These are phyloP conservation scores for Nannochloris sp. DNA, from an alignment of 139 green algal species.

Conservation along the genomic window DNA sequence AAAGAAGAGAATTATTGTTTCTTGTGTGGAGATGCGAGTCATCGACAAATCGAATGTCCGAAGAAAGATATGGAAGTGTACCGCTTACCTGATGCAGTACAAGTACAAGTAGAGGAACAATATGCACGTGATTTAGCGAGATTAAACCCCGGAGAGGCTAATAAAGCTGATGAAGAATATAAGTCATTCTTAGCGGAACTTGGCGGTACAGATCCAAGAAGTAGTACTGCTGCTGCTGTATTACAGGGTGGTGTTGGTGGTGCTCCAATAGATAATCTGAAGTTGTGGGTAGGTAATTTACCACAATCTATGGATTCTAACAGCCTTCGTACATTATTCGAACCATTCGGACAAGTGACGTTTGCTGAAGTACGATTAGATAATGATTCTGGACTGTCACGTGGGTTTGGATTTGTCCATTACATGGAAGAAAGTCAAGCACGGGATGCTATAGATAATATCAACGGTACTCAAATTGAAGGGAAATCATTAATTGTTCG, in stretches of 20 bases:
- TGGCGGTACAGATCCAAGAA: constrained; percentile 52
- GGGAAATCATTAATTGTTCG: constrained; percentile 20
- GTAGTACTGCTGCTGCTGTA: not conserved
- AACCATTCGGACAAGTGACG: constrained; percentile 58
- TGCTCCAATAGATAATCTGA: constrained; percentile 45
- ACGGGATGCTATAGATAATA: constrained; percentile 29
- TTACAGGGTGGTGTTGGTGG: not conserved
- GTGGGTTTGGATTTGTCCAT: constrained; percentile 86
- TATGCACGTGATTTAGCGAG: constrained; percentile 56
- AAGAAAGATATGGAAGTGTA: constrained; percentile 50
- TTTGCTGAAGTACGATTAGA: constrained; percentile 41
- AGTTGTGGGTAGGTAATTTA: constrained; percentile 84
- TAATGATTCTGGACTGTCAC: not conserved
- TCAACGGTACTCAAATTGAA: constrained; percentile 30
- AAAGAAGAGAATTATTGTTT: constrained; percentile 48
- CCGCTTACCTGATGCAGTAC: constrained; percentile 64
- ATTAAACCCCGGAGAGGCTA: constrained; percentile 42
- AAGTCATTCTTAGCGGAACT: constrained; percentile 84
- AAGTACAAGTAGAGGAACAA: constrained; percentile 60
- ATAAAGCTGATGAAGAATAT: constrained; percentile 85
- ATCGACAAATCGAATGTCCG: constrained; percentile 56
- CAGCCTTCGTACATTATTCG: constrained; percentile 57
- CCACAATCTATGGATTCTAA: constrained; percentile 48
- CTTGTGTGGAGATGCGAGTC: constrained; percentile 40
- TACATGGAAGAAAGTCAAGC: constrained; percentile 59